Conservation (phyloP, 2,329 filamentous ascomycete species). For the Onygenales sp. region DNA sequence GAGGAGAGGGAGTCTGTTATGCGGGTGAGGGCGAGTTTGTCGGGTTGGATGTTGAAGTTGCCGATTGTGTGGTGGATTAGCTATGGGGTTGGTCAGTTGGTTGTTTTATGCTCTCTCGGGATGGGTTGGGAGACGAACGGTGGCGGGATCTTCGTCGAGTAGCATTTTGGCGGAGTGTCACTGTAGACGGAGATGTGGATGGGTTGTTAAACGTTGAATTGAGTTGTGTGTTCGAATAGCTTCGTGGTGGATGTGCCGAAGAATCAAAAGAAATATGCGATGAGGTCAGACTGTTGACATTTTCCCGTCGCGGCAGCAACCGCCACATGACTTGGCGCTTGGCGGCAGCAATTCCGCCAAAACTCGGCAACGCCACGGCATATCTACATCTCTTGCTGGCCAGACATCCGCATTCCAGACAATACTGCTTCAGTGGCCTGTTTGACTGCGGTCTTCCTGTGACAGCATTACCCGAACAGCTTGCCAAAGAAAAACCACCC, state of each 20-base stretch:
- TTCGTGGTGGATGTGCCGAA: neutral
- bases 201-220: neutral
- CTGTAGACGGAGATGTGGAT: neutral
- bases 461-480: neutral
- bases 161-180: conserved; percentile 56
- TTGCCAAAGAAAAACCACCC: neutral
- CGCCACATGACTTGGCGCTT: conserved; percentile 16
- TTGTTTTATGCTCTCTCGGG: conserved; percentile 2
- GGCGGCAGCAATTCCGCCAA: neutral
- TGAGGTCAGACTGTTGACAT: conserved; percentile 13
- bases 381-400: neutral
- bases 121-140: conserved; percentile 44
- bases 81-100: conserved; percentile 33
- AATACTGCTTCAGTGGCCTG: too few species aligned
- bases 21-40: conserved; percentile 74
- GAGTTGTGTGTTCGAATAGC: neutral
- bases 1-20: conserved; percentile 75
- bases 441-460: too few species aligned
- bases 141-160: conserved; percentile 85
- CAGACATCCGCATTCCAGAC: neutral
- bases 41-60: conserved; percentile 90
- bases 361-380: neutral
- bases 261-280: neutral
- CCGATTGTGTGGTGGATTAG: conserved; percentile 84
- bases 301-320: conserved; percentile 31